Evolutionary conservation across 2,329 filamentous ascomycete genomes (phyloP), one percentile per base, ranked within the genome.

Genomic region (Diplocarpon mali): DNA sequence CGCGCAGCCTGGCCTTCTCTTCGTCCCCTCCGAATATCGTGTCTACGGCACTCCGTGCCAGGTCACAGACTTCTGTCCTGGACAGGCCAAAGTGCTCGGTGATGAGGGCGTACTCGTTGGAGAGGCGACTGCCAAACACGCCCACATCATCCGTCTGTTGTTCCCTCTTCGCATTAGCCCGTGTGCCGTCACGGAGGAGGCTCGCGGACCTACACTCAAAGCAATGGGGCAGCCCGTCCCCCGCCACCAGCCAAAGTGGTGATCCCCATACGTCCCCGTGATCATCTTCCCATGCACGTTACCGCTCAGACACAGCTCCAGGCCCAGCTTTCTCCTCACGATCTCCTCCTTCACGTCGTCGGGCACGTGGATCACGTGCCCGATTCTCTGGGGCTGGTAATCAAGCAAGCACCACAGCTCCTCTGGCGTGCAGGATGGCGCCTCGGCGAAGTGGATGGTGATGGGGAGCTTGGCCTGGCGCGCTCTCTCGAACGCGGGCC

Each of bases 141-240:
- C 85, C 86, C 9, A 90, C 81, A 56, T 92, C 85, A 59, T 92
- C 86, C 1, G 85, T 92, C 83, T 88, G n/a, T 39, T 28, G 14
- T 24, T 24, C 20, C 7, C 20, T 24, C 20, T 7, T 24, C 20
- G 20, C 7, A 20, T 32, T 14, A 32, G 11, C 11, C 30, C 30
- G 9, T 4, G 11, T 12, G 30, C 30, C 11, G 3, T 3, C n/a
- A n/a, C 10, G 30, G 11, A 12, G n/a, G 30, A 14, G 11, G 3
- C 30, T 12, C 30, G 29, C 29, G 35, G 40, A 75, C 83, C 67
- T 66, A 88, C 84, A 55, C 76, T 80, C 37, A 90, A 66, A 4
- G 78, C 76, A 36, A 90, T 71, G 3, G 74, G 70, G 40, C 74
- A 76, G 2, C 72, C 70, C 17, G 70, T 70, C 5, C 73, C 68